Evolutionary conservation across 2,329 filamentous ascomycete species (phyloP), one percentile per base, ranked within the genome.

Genomic region (Fusarium poae): DNA sequence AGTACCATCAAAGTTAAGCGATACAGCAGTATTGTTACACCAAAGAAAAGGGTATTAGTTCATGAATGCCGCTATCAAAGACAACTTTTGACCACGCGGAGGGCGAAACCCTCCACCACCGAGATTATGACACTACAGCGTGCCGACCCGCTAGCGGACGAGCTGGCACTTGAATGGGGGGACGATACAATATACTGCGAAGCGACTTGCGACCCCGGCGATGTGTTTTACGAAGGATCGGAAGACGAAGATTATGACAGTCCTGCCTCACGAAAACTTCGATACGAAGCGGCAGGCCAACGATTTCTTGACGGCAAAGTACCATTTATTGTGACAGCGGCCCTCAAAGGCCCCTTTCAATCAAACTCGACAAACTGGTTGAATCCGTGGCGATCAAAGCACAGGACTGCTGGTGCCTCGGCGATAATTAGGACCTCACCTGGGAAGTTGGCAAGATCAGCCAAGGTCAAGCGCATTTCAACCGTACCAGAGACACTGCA

Each of bases 261-360:
- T 21, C 77, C 85, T 5, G 79, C 79, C 32, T 76, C 81, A 5
- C 82, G 85, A 74, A 83, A 82, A 27, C 76, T 80, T 23, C 83
- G 87, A 62, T 88, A 89, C 61, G 89, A 92, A 75, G 77, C 81
- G 0, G 84, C 89, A 15, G 90, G 87, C 2, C 78, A 82, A 32
- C 82, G 83, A 34, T 92, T 86, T 70, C 78, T 92, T 37, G 78
- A 82, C 9, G 91, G 90, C 1, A 79, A 82, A 30, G 74, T 82
- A 3, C 84, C 90, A 0, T 73, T 85, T 25, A 81, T 94, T 4
- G 75, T 89, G 5, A 90, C 91, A 15, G 86, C 90, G 9, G 77
- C 79, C 8, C 79, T 92, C 5, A 83, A 79, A 62, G 91, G 90
- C 1, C 91, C 90, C 0, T 91, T 92, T 67, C 82, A 84, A 23